A percentile compares a stretch with the other conserved stretches of the same genome.
These are phyloP conservation scores for Vigna nakashimae DNA, from an alignment of 306 rosid species.

Conservation along the genomic window DNA sequence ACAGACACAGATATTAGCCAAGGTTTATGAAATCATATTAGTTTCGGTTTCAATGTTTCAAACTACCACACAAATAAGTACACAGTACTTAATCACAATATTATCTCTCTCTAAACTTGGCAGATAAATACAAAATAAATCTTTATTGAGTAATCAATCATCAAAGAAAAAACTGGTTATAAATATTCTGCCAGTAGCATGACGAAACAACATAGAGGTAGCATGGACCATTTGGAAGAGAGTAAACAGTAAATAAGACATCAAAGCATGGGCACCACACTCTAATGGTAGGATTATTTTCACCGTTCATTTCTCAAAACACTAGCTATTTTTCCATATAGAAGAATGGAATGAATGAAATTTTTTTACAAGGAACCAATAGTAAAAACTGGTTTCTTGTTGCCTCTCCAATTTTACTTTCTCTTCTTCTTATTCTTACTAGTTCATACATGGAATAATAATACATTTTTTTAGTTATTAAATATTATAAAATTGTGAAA, in stretches of 20 bases:
- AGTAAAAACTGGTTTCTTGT: not conserved
- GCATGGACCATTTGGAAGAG: slow-evolving; percentile 36
- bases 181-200: slow-evolving; percentile 27
- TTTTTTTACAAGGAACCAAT: not conserved
- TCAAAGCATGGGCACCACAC: slow-evolving; percentile 38
- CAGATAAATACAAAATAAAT: not conserved
- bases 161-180: not conserved
- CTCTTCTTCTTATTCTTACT: not conserved
- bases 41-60: too few relatives aligned
- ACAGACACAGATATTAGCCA: not conserved
- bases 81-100: not conserved
- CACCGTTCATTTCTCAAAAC: not conserved
- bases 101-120: not conserved
- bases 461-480: too few relatives aligned
- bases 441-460: not conserved
- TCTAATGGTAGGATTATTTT: slow-evolving; percentile 1
- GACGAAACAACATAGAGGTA: slow-evolving; percentile 12
- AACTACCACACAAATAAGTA: too few relatives aligned
- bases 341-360: not conserved
- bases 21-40: too few relatives aligned
- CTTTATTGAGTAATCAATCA: slow-evolving; percentile 8
- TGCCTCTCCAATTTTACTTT: not conserved
- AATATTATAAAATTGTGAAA: too few relatives aligned
- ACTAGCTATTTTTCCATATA: not conserved
- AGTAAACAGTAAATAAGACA: slow-evolving; percentile 14